Evolutionary conservation across 306 rosid genomes (phyloP), one percentile per base, ranked within the genome.

Genomic region (Dicorynia guianensis): DNA sequence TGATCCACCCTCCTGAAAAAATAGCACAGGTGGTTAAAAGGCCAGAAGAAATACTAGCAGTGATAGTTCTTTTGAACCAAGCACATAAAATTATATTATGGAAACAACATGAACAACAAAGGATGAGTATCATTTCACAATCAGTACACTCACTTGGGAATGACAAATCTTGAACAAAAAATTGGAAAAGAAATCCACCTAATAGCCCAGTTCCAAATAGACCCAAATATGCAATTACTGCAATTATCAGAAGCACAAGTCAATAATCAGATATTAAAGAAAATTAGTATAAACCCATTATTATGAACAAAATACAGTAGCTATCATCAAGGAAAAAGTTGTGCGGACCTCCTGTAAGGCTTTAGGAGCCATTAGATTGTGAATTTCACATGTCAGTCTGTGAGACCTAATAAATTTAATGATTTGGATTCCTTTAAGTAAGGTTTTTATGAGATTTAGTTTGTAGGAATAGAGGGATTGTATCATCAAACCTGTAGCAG

Each of bases 171-270:
- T 93, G 76, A 57, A 93, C 34, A 48, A 93, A 89, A 84, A 81
- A 84, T 71, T 85, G 85, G 82, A 94, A 94, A 80, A 91, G 97
- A 84, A 69, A 91, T 78, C 82, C 96, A 70, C 85, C 93, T 64
- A 93, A 83, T 70, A 93, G 90, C 81, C 98, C 98, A 65, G 86
- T 84, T 83, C 89, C 98, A 75, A 94, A 94, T 30, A 94, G 91
- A 55, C 78, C 74, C 49, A 94, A 87, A 86, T 94, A 92, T 20
- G 92, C 92, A 44, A 86, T 30, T 78, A 94, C 98, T 94, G 84
- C 52, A 66, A 71, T 72, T 17, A 56, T 63, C 36, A 82, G 80
- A 53, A 71, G 20, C 39, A 53, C 6, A 2, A 25, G 30, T 25
- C 30, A 25, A 25, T 25, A 25, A 25, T 25, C 30, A 25, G 30